Evolutionary conservation across 164 flowering plant genomes (phyloP).

Genomic region (Buxus sempervirens): DNA sequence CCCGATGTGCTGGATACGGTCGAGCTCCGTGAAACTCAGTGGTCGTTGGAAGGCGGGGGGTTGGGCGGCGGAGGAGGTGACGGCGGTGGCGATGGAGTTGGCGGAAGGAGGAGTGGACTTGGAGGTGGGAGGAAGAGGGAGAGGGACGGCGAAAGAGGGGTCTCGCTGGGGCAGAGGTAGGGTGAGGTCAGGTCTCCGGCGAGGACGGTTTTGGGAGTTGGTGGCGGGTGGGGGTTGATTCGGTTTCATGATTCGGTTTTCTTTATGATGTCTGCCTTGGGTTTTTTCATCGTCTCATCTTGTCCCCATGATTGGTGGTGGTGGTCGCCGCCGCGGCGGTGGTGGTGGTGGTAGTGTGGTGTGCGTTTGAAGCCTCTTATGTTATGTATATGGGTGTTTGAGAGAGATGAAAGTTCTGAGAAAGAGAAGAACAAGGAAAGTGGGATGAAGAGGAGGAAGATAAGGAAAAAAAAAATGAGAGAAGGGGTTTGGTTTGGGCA

Average conservation of each 20-base stretch:
- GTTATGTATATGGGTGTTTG: background rate
- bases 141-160: conserved; percentile 64
- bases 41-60: conserved; percentile 6
- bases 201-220: conserved; percentile 25
- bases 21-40: conserved; percentile 54
- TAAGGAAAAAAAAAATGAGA: background rate
- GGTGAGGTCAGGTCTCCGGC: conserved; percentile 59
- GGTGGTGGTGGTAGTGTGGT: no score
- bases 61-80: conserved; percentile 7
- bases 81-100: conserved; percentile 10
- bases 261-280: background rate
- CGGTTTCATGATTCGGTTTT: conserved; percentile 32
- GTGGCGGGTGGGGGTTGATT: conserved; percentile 29
- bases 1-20: conserved; percentile 63
- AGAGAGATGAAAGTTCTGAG: background rate
- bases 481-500: background rate
- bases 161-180: conserved; percentile 77
- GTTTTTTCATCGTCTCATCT: background rate
- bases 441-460: no score
- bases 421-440: background rate
- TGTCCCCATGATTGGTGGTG: background rate
- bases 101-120: conserved; percentile 1
- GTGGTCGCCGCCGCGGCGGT: no score
- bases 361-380: no score
- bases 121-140: conserved; percentile 60